Base-by-base conservation (phyloP, 257 asterid species). In the Linderniella brevidens region DNA sequence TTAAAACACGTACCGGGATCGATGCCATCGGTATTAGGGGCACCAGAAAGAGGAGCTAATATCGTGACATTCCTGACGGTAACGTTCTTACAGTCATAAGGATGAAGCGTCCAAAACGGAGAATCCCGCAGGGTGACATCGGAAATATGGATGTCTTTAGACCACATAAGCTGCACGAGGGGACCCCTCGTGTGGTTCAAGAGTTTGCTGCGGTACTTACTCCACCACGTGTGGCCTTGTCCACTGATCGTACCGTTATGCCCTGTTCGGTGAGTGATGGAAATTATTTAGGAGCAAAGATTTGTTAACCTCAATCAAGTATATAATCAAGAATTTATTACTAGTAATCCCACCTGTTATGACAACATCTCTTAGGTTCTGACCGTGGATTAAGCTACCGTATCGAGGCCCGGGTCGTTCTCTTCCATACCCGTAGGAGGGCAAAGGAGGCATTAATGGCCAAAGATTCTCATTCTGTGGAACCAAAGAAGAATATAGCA, bases 341-440 rank as follows among this genome's bases (percentile, higher is more conserved):
- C n/a, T n/a, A n/a, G n/a, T n/a, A 37, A 9, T 46, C 64, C 69
- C 37, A 79, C 96, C 94, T 64, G 94, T 86, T 43, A 86, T 86
- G 49, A 75, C 80, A 57, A 86, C 85, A 61, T 86, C 94, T 66
- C 65, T 77, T 52, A 86, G 70, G 64, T 82, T 77, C 57, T 86
- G 97, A 44, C 97, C 97, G 19, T 86, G 94, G 60, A 86, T 77
- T 69, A 86, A 73, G 65, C 97, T 82, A 68, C 97, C 97, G 58
- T 82, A 86, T 11, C 97, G 79, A 4, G 97, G 93, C 20, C 94
- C 94, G 18, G 64, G 79, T 13, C 46, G 69, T 47, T 86, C 97
- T 69, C 97, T 75, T 64, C 97, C 97, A 57, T 71, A 63, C 29
- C 94, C 97, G 59, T 86, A 82, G 10, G 97, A 86, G 39, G 97